phyloP scores from a whole-genome alignment of 2,329 filamentous ascomycete genomes.

The Aspergillus viridinutans region DNA sequence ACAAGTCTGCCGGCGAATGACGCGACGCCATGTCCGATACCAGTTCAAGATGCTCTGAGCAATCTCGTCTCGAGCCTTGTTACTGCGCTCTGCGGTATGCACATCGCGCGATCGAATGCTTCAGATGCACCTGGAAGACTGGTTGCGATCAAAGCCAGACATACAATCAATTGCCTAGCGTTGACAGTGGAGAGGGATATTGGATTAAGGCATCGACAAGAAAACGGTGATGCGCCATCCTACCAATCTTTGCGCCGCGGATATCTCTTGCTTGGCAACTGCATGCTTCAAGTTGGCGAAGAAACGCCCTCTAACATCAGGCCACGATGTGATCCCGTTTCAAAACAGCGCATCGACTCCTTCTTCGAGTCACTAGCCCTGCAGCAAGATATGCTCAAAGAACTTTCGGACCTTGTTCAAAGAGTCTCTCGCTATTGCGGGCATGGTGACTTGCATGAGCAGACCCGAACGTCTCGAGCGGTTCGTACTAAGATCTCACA shows the following conservation, averaged over 20 bases:
- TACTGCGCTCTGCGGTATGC: slow-evolving; percentile 35
- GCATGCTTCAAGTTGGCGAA: slow-evolving; percentile 26
- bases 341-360: slow-evolving; percentile 23
- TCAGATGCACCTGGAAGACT: slow-evolving; percentile 6
- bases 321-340: slow-evolving; percentile 8
- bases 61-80: slow-evolving; percentile 35
- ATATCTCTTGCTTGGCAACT: slow-evolving; percentile 29
- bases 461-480: slow-evolving; percentile 20
- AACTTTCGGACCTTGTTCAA: slow-evolving; percentile 30
- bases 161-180: slow-evolving; percentile 22
- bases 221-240: slow-evolving; percentile 9
- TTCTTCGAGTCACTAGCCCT: slow-evolving; percentile 26
- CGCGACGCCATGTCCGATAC: slow-evolving; percentile 25
- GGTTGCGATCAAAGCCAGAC: slow-evolving; percentile 21
- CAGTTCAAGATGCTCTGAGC: slow-evolving; percentile 33
- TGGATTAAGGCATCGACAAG: slow-evolving; percentile 4
- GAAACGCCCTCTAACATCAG: slow-evolving; percentile 6
- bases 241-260: slow-evolving; percentile 30
- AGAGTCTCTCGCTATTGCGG: slow-evolving; percentile 33
- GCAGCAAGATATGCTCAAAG: slow-evolving; percentile 30
- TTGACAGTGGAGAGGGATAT: slow-evolving; percentile 22
- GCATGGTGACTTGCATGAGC: slow-evolving; percentile 18
- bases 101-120: slow-evolving; percentile 29
- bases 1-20: slow-evolving; percentile 2
- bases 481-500: slow-evolving; percentile 25